Evolutionary conservation across 2,329 filamentous ascomycete species (phyloP), one percentile per base, ranked within the genome.

Genomic region (Clarireedia homoeocarpa): DNA sequence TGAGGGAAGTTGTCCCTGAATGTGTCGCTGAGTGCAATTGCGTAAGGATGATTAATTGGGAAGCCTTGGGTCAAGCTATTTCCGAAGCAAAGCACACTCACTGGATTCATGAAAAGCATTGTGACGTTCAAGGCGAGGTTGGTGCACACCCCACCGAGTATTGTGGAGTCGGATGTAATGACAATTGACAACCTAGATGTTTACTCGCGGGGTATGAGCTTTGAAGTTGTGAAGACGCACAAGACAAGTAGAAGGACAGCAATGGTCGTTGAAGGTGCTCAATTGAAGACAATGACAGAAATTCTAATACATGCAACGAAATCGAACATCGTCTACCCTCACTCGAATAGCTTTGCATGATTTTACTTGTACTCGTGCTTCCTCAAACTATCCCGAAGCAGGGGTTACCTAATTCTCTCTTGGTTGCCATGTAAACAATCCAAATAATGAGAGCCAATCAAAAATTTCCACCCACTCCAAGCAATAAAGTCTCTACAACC

Each of bases 31-130:
- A 87, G 71, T 55, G 71, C 72, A 24, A 67, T 63, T 5, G 74
- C 73, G 70, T 86, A 87, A 0, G 84, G 81, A 58, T 80, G 74
- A 46, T 71, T 72, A 4, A 67, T 24, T 14, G 70, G 51, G 20
- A 73, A 84, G 44, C 84, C 84, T 12, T 73, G 74, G 5, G 83
- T 86, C 47, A 87, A 76, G 44, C 65, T 66, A 52, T 67, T 64
- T 27, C 66, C 66, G 58, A 68, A 67, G 54, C 64, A 67, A 2
- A 68, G 60, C 39, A 67, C 61, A 23, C 56, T 59, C n/a, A 67
- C 52, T 7, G 62, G 57, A 27, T 59, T 59, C 2, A 47, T 23
- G 6, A 63, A 23, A 12, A 63, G 54, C 63, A 66, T 68, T 48
- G 9, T 61, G 34, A 10, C 40, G n/a, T 20, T 17, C 39, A 15